Conservation (phyloP, 192 early-diverging fungal genomes). For the Phlyctochytrium planicorne region DNA sequence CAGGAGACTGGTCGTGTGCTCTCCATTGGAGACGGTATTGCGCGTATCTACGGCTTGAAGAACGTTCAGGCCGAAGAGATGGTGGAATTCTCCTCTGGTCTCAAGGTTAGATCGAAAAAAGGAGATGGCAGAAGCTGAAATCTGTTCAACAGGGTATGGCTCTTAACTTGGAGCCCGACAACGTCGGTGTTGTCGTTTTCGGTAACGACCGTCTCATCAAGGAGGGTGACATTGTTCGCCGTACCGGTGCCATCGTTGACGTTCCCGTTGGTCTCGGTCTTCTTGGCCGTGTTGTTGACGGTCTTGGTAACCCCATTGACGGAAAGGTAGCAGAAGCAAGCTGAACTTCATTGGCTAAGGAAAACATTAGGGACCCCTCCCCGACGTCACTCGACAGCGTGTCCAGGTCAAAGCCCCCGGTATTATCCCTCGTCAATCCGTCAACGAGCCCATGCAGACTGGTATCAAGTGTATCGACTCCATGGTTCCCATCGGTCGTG, state of each 20-base stretch:
- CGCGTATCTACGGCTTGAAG: slow-evolving; percentile 98
- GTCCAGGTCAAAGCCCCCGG: slow-evolving; percentile 99
- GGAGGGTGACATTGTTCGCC: slow-evolving; percentile 99
- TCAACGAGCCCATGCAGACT: slow-evolving; percentile 99
- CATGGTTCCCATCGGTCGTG: slow-evolving; percentile 99
- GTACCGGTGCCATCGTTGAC: slow-evolving; percentile 98
- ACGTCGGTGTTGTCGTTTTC: slow-evolving; percentile 99
- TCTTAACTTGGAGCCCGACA: slow-evolving; percentile 99
- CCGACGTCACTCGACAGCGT: slow-evolving; percentile 81
- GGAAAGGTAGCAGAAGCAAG: slow-evolving; percentile 66
- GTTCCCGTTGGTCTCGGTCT: slow-evolving; percentile 94
- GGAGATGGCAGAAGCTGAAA: not conserved
- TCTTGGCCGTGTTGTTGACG: slow-evolving; percentile 98
- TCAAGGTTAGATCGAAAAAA: slow-evolving; percentile 66
- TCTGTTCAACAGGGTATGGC: slow-evolving; percentile 85
- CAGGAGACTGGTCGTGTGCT: slow-evolving; percentile 98
- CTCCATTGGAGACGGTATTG: slow-evolving; percentile 99
- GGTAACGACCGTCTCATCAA: slow-evolving; percentile 99
- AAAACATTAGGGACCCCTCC: slow-evolving; percentile 73
- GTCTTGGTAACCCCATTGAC: slow-evolving; percentile 99
- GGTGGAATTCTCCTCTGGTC: slow-evolving; percentile 99
- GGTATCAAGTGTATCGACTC: slow-evolving; percentile 99
- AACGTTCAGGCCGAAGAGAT: slow-evolving; percentile 99
- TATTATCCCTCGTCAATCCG: slow-evolving; percentile 98
- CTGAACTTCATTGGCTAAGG: slow-evolving; percentile 5